phyloP scores from a whole-genome alignment of 2,329 filamentous ascomycete genomes.

The Trichoderma sp. region DNA sequence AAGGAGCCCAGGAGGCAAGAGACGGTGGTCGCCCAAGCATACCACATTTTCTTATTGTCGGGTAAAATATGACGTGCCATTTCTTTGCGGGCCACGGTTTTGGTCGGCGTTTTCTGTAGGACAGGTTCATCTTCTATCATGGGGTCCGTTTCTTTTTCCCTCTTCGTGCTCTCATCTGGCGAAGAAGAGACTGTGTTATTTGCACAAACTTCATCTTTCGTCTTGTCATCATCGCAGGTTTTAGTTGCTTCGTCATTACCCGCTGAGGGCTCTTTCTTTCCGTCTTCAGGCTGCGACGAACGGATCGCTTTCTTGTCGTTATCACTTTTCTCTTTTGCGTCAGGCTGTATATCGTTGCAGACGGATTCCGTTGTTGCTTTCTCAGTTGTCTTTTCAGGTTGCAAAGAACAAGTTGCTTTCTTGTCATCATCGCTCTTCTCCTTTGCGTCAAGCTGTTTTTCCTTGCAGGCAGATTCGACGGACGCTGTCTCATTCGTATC shows the following conservation, averaged over 20 bases:
- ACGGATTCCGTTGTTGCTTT: too few species aligned
- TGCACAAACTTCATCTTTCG: not conserved
- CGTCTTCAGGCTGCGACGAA: too few species aligned
- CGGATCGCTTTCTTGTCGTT: too few species aligned
- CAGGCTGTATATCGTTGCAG: too few species aligned
- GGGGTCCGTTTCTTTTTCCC: not conserved
- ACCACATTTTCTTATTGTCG: not conserved
- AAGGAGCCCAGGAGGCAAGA: not conserved
- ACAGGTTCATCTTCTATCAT: not conserved
- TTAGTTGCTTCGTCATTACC: not conserved
- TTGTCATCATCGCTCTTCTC: not conserved
- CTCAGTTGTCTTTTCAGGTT: not conserved
- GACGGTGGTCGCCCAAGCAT: not conserved
- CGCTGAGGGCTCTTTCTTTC: too few species aligned
- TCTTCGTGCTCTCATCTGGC: not conserved
- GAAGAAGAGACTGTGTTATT: not conserved
- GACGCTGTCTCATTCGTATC: not conserved
- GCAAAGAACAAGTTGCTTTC: not conserved
- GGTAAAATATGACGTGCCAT: rapidly evolving
- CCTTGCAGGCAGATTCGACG: rapidly evolving
- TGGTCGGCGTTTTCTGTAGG: not conserved
- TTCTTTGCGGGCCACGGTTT: not conserved
- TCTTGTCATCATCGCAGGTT: not conserved
- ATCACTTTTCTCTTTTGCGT: too few species aligned
- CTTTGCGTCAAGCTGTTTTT: not conserved